These are phyloP conservation scores for Phascolomyces articulosus DNA, from an alignment of 371 early-diverging fungal genomes.

Conservation along the genomic window DNA sequence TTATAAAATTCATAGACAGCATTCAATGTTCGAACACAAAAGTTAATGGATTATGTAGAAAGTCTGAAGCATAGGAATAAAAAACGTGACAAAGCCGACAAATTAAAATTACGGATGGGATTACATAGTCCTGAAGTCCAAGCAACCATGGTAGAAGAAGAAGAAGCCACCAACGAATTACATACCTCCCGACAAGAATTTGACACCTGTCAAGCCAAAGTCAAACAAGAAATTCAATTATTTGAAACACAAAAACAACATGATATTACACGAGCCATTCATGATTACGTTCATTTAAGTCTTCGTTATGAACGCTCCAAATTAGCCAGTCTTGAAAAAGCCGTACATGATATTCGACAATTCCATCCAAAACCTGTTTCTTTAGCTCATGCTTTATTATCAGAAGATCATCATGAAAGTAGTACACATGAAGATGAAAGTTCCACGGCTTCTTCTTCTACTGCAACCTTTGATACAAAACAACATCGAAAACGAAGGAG, in stretches of 20 bases:
- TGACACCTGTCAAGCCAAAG: slow-evolving; percentile 48
- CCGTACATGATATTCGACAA: slow-evolving; percentile 46
- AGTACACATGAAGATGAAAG: slow-evolving; percentile 19
- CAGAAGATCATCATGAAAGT: not conserved
- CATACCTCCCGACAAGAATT: slow-evolving; percentile 39
- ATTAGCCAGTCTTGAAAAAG: slow-evolving; percentile 50
- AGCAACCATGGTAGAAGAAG: slow-evolving; percentile 51
- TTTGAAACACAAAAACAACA: slow-evolving; percentile 56
- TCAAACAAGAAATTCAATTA: slow-evolving; percentile 53
- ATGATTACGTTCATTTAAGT: slow-evolving; percentile 50
- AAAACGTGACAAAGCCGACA: slow-evolving; percentile 50
- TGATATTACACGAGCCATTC: slow-evolving; percentile 48
- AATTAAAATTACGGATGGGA: slow-evolving; percentile 50
- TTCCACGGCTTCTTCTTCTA: slow-evolving; percentile 12
- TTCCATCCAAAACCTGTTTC: slow-evolving; percentile 18
- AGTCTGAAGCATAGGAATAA: slow-evolving; percentile 52
- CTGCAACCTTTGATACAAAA: slow-evolving; percentile 11
- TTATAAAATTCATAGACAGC: too few species aligned
- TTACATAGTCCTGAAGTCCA: slow-evolving; percentile 45
- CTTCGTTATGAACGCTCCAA: slow-evolving; percentile 55
- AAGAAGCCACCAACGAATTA: slow-evolving; percentile 44
- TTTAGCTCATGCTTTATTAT: slow-evolving; percentile 9
- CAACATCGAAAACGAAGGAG: slow-evolving; percentile 14
- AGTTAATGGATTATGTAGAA: slow-evolving; percentile 59
- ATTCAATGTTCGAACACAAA: slow-evolving; percentile 58